phyloP scores from a whole-genome alignment of 768 basidiomycete genomes.

The Lentinus tigrinus region DNA sequence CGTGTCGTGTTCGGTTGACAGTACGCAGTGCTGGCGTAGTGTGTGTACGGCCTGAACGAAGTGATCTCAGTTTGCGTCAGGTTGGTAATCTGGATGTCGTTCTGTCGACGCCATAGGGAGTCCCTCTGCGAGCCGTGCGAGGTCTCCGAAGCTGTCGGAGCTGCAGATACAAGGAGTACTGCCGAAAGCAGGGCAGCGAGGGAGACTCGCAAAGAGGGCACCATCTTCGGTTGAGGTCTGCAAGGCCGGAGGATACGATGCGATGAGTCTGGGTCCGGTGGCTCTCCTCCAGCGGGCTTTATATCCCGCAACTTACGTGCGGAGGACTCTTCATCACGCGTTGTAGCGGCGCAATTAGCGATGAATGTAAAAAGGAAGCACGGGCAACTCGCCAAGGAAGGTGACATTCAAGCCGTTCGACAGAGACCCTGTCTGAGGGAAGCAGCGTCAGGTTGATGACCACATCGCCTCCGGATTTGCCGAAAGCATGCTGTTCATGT shows the following conservation, averaged over 20 bases:
- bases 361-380: neutral
- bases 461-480: neutral
- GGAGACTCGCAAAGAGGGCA: neutral
- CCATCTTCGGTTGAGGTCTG: neutral
- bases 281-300: neutral
- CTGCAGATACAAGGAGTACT: neutral
- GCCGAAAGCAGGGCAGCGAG: neutral
- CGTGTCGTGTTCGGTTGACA: slow-evolving; percentile 27
- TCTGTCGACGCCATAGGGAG: neutral
- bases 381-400: neutral
- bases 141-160: neutral
- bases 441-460: neutral
- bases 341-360: neutral
- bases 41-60: slow-evolving; percentile 29
- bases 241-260: neutral
- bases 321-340: too few relatives aligned
- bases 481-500: neutral
- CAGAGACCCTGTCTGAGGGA: neutral
- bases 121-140: neutral
- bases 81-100: slow-evolving; percentile 16
- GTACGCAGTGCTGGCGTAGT: slow-evolving; percentile 33
- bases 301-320: neutral
- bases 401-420: neutral
- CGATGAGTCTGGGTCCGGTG: neutral
- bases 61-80: slow-evolving; percentile 26